phyloP scores from a whole-genome alignment of 139 green algal genomes.

The Auxenochlorella pyrenoidosa region DNA sequence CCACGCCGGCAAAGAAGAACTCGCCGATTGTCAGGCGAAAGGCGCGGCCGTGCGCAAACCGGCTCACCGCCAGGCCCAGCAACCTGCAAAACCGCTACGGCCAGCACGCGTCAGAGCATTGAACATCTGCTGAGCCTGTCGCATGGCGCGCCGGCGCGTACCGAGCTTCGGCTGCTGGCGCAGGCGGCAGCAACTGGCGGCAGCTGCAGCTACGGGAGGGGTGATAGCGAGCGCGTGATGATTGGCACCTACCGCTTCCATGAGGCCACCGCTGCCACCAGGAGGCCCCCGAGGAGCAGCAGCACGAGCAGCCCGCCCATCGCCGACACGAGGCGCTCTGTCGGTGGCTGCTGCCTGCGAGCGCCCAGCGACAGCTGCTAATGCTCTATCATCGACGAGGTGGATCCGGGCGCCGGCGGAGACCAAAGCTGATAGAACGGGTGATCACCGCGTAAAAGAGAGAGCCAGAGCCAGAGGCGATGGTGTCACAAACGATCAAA shows the following conservation, averaged over 20 bases:
- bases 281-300: background rate
- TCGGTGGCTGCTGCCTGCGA: background rate
- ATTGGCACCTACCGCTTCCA: conserved; percentile 3
- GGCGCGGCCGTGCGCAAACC: conserved; percentile 20
- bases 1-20: conserved; percentile 24
- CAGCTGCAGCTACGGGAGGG: background rate
- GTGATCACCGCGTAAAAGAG: no score
- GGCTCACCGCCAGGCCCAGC: conserved; percentile 15
- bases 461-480: no score
- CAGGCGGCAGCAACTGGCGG: background rate
- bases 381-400: no score
- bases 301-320: background rate
- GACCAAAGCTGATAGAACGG: no score
- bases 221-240: background rate
- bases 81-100: background rate
- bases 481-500: no score
- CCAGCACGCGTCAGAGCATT: background rate
- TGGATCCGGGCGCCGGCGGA: no score
- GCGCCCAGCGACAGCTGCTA: no score
- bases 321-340: background rate
- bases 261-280: background rate
- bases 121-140: no score
- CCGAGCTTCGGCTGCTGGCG: background rate
- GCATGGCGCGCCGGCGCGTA: no score
- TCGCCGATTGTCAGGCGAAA: conserved; percentile 20